A percentile compares a stretch with the other conserved stretches of the same genome.
Conservation (phyloP, 2,329 filamentous ascomycete species). For the Clonostachys byssicola region DNA sequence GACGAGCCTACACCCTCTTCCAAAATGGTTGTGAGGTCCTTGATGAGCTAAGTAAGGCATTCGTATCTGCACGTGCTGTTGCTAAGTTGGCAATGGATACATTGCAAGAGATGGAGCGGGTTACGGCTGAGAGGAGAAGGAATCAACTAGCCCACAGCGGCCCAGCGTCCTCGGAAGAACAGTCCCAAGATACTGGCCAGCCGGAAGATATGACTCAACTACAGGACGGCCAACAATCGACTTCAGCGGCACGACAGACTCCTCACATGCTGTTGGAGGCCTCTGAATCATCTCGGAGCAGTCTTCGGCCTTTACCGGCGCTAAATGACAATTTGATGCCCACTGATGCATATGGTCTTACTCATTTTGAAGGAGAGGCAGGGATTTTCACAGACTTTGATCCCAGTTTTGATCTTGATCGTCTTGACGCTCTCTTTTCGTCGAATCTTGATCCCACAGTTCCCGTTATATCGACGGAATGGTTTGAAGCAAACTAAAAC, state of each 20-base stretch:
- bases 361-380: conserved; percentile 4
- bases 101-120: conserved; percentile 10
- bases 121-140: conserved; percentile 5
- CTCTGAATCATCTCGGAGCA: not conserved
- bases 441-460: conserved; percentile 5
- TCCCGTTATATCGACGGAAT: not conserved
- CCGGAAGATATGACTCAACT: conserved; percentile 1
- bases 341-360: not conserved
- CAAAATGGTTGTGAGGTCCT: conserved; percentile 9
- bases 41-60: conserved; percentile 8
- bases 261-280: not conserved
- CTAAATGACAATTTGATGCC: not conserved
- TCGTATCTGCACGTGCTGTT: conserved; percentile 10
- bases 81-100: conserved; percentile 10
- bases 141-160: not conserved
- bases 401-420: conserved; percentile 10
- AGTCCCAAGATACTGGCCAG: not conserved
- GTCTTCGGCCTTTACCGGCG: not conserved
- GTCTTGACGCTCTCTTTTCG: conserved; percentile 10
- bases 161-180: not conserved
- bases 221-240: not conserved
- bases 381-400: conserved; percentile 12
- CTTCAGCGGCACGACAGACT: not conserved
- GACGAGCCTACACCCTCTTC: conserved; percentile 7
- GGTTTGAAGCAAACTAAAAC: no score